Conservation (phyloP, 805 yeast genomes). For the Wickerhamiella bombiphila region DNA sequence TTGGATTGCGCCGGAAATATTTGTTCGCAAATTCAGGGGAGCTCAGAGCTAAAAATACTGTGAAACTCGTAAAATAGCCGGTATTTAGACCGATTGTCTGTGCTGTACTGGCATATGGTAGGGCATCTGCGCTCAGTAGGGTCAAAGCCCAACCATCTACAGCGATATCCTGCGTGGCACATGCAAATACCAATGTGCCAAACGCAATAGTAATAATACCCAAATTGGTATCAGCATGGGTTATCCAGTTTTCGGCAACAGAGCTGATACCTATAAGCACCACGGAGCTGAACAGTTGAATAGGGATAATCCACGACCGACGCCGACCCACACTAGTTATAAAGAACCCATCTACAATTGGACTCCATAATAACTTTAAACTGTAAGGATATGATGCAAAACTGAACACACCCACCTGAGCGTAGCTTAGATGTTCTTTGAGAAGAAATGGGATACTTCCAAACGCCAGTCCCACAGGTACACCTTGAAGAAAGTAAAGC, state of each 20-base stretch:
- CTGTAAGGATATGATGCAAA: constrained; percentile 93
- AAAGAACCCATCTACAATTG: constrained; percentile 82
- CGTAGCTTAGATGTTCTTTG: constrained; percentile 66
- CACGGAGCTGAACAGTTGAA: constrained; percentile 65
- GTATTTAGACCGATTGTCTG: constrained; percentile 90
- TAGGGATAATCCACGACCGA: constrained; percentile 87
- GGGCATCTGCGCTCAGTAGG: constrained; percentile 56
- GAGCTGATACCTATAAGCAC: constrained; percentile 54
- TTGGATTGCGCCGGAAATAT: constrained; percentile 51
- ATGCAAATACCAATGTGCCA: constrained; percentile 63
- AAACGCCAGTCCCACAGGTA: constrained; percentile 90
- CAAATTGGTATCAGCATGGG: constrained; percentile 35
- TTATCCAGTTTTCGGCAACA: constrained; percentile 36
- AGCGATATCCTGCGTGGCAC: constrained; percentile 97
- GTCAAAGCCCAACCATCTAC: constrained; percentile 99
- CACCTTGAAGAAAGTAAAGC: constrained; percentile 80
- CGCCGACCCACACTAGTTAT: constrained; percentile 58
- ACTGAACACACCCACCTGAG: constrained; percentile 82
- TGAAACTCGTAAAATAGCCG: constrained; percentile 84
- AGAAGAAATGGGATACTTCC: constrained; percentile 86
- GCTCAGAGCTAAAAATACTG: constrained; percentile 78
- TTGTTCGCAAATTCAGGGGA: constrained; percentile 87
- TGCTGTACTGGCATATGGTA: constrained; percentile 91
- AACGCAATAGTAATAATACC: constrained; percentile 51
- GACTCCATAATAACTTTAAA: constrained; percentile 85